Conservation (phyloP, 352 stramenopile genomes). For the Globisporangium nagaii region DNA sequence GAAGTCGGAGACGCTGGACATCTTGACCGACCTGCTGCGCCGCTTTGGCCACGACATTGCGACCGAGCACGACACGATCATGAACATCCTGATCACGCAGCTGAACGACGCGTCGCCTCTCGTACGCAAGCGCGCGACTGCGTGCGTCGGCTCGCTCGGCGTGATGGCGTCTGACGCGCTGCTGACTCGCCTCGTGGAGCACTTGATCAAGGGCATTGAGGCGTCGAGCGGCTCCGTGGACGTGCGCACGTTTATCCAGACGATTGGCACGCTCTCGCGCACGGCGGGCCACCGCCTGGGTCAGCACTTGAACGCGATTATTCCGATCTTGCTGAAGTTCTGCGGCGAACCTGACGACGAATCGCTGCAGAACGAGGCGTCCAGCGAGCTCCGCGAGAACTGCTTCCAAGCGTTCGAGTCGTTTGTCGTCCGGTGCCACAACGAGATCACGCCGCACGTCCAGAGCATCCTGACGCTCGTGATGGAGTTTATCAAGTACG, state of each 20-base stretch:
- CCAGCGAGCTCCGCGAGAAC: slow-evolving; percentile 96
- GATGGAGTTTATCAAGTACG: slow-evolving; percentile 95
- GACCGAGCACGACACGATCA: slow-evolving; percentile 87
- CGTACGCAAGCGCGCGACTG: slow-evolving; percentile 94
- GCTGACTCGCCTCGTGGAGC: slow-evolving; percentile 90
- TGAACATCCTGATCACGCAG: slow-evolving; percentile 83
- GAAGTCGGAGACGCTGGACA: slow-evolving; percentile 95
- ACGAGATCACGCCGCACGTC: slow-evolving; percentile 94
- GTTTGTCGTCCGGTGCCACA: slow-evolving; percentile 95
- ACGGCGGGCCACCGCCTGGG: slow-evolving; percentile 95
- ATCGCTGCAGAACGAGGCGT: slow-evolving; percentile 89
- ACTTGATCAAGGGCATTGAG: slow-evolving; percentile 90
- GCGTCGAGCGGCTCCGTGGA: slow-evolving; percentile 59
- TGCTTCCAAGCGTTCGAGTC: slow-evolving; percentile 98
- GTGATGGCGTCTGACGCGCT: slow-evolving; percentile 94
- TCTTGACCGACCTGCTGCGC: slow-evolving; percentile 95
- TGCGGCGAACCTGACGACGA: slow-evolving; percentile 91
- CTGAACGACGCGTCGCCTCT: slow-evolving; percentile 80
- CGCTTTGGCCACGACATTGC: slow-evolving; percentile 92
- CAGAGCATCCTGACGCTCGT: slow-evolving; percentile 87
- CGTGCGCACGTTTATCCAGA: slow-evolving; percentile 93
- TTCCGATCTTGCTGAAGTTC: slow-evolving; percentile 95
- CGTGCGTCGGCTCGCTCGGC: slow-evolving; percentile 92
- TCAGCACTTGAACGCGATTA: slow-evolving; percentile 93
- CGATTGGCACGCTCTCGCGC: slow-evolving; percentile 95